Base-by-base conservation (phyloP, 306 rosid genomes). In the Arachis stenosperma region DNA sequence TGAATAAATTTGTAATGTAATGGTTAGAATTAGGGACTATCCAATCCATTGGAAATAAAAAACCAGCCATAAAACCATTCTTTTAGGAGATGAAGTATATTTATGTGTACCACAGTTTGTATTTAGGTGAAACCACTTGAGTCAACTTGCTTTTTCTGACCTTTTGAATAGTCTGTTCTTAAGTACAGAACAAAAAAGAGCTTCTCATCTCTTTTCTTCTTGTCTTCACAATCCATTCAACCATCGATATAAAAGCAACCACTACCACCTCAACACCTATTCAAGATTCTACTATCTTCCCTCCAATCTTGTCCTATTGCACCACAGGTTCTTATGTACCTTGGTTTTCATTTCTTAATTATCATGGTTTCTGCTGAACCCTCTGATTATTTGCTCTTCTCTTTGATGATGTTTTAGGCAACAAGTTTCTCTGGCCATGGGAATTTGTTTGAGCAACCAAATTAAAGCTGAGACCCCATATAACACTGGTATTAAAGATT, bases 381-480 rank as follows among this genome's bases (percentile, higher is more conserved):
- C 69, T 55, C 69, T 46, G 14, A 37, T 33, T 29, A 37, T 33
- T 29, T 9, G 9, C 76, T 48, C 40, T 76, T 14, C 17, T 58
- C 47, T 60, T 75, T 72, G 65, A 62, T 74, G 80, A 81, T 85
- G 78, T 46, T 65, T 14, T 69, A 87, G 85, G 67, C 60, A 63
- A 79, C 50, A 42, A 40, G 58, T 55, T 52, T 52, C 6, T 85
- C 78, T 63, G 53, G 61, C 8, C 69, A 88, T 88, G 93, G 90
- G 93, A 65, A 15, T 71, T 77, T 86, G 93, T 79, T 70, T 80
- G 7, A 73, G 90, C 39, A 33, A 70, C 65, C 78, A 65, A 55
- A 47, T 75, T 57, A 84, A 66, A 73, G 77, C 78, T 12, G 87
- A 60, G 65, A 67, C 64, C 61, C 73, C 62, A 30, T 58, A 17